Evolutionary conservation across 1,284 basidiomycete species (phyloP), one percentile per base, ranked within the genome.

Genomic region (Crepidotus sp.): DNA sequence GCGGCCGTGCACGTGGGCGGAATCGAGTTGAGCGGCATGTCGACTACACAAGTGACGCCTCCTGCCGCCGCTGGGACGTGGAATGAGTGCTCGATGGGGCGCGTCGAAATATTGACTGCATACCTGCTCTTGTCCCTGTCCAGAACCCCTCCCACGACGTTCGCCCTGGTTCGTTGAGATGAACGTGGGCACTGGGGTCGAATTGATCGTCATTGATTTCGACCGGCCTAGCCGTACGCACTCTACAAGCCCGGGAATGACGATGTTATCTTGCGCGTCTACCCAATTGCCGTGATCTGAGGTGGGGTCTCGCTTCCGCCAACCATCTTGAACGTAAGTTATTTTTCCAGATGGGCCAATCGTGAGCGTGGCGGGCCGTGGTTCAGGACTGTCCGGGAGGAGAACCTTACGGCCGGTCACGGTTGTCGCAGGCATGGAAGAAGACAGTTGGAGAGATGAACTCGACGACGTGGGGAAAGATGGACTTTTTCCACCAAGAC

Each of bases 11-110:
- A 94, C 0, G 93, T 96, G 0, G 93, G 91, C 0, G 93, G 93
- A 45, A 96, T 89, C 3, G 90, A 93, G 64, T 96, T 96, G 45
- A 96, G 69, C 1, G 93, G 93, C 93, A 96, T 96, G 63, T 96
- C 93, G 25, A 96, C 81, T 31, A 96, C 67, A 1, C 89, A 90
- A 4, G 93, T 96, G 19, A 96, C 78, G 8, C 93, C 93, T 14
- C 93, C 93, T 1, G 87, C 84, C 1, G 81, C 76, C 1, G 93
- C 93, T 14, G 26, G 0, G 17, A n/a, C n/a, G n/a, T n/a, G n/a
- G n/a, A n/a, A n/a, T n/a, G n/a, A n/a, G n/a, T n/a, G n/a, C n/a
- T n/a, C n/a, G n/a, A n/a, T n/a, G n/a, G n/a, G n/a, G n/a, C n/a
- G n/a, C n/a, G n/a, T n/a, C n/a, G n/a, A n/a, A n/a, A n/a, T n/a